A percentile compares a stretch with the other conserved stretches of the same genome.
These are phyloP conservation scores for Colletotrichum spaethianum DNA, from an alignment of 2,329 filamentous ascomycete species.

Conservation along the genomic window DNA sequence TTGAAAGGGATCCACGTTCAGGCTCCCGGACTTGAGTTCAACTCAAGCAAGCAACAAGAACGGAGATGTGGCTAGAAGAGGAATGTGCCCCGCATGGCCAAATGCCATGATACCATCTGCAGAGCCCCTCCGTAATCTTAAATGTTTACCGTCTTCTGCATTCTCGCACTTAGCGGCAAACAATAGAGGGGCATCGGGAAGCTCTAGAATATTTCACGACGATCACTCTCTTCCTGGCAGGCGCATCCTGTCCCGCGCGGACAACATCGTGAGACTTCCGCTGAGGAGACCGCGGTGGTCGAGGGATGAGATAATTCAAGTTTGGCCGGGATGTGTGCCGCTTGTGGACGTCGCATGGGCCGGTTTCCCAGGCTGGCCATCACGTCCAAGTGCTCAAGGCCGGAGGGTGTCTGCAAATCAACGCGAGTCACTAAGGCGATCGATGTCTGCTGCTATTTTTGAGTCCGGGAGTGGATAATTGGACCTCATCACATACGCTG, in stretches of 20 bases:
- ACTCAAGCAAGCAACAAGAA: constrained; percentile 14
- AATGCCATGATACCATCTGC: constrained; percentile 38
- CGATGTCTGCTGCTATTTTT: constrained; percentile 38
- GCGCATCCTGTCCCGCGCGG: constrained; percentile 32
- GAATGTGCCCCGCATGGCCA: constrained; percentile 27
- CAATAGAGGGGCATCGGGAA: constrained; percentile 35
- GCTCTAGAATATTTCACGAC: constrained; percentile 35
- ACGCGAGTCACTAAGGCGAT: constrained; percentile 8
- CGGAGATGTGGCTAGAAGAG: constrained; percentile 26
- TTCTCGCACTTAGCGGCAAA: constrained; percentile 35
- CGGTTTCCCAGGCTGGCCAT: constrained; percentile 20
- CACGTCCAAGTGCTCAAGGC: constrained; percentile 24
- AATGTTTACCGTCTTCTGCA: constrained; percentile 40
- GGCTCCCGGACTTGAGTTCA: constrained; percentile 27
- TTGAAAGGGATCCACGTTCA: constrained; percentile 8
- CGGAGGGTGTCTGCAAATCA: constrained; percentile 29
- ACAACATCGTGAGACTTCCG: constrained; percentile 37
- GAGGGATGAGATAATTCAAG: constrained; percentile 25
- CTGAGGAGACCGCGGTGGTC: constrained; percentile 22
- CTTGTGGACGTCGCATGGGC: constrained; percentile 25
- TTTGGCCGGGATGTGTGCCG: constrained; percentile 24
- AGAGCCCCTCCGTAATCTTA: constrained; percentile 43
- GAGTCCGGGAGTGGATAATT: constrained; percentile 8
- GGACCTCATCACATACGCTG: constrained; percentile 5
- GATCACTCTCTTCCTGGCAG: constrained; percentile 38